Conservation (phyloP, 208 protist species). For the Sergeia podlipaevii region DNA sequence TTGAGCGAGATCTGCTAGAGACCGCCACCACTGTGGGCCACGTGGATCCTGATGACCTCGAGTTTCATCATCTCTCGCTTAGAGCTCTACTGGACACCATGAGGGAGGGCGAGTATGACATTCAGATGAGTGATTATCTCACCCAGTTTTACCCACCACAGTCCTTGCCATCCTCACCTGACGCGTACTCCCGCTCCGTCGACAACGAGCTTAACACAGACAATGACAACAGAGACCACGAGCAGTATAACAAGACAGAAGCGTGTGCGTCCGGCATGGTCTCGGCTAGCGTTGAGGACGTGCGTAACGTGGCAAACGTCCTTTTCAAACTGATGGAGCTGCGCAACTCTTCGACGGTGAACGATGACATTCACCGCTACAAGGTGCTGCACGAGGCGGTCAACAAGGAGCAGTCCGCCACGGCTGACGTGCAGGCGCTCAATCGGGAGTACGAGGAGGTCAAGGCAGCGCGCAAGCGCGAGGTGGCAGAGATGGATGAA, state of each 20-base stretch:
- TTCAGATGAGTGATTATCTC: constrained; percentile 21
- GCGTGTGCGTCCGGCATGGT: constrained; percentile 29
- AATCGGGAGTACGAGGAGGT: constrained; percentile 84
- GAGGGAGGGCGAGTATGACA: constrained; percentile 51
- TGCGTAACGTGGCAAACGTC: constrained; percentile 37
- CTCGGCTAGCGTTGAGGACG: constrained; percentile 28
- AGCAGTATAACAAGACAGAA: constrained; percentile 4
- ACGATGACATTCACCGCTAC: constrained; percentile 87
- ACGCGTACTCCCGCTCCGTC: neutral
- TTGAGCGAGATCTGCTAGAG: constrained; percentile 63
- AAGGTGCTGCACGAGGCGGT: constrained; percentile 85
- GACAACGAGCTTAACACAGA: neutral
- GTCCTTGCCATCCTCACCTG: no score
- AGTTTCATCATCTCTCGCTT: constrained; percentile 51
- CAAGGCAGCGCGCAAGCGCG: constrained; percentile 45
- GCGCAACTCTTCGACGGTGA: constrained; percentile 80
- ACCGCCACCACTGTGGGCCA: constrained; percentile 45
- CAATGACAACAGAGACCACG: neutral
- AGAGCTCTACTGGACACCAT: constrained; percentile 76
- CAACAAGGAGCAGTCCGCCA: constrained; percentile 82
- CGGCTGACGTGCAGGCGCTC: constrained; percentile 86
- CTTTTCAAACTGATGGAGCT: constrained; percentile 48
- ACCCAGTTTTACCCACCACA: constrained; percentile 19
- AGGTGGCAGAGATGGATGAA: constrained; percentile 60
- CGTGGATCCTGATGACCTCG: constrained; percentile 43